Conservation (phyloP, 179 eudicot genomes). For the Nepenthes alata region DNA sequence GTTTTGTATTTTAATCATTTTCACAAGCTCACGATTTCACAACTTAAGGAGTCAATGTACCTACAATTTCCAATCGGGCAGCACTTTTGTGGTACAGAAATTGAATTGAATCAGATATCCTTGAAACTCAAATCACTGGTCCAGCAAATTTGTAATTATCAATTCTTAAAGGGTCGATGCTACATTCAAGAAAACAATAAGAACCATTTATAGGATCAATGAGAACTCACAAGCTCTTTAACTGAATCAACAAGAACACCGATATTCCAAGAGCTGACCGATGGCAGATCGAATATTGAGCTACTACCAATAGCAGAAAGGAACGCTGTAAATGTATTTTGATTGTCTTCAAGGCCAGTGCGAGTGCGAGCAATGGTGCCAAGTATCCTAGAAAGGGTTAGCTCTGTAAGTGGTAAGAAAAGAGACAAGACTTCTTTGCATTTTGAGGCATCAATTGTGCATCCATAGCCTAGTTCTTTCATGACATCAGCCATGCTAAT, state of each 20-base stretch:
- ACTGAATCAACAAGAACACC: slow-evolving; percentile 63
- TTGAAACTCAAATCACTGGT: too few relatives aligned
- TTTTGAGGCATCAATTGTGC: slow-evolving; percentile 51
- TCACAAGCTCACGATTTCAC: too few relatives aligned
- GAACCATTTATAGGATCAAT: not conserved
- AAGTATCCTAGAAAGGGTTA: slow-evolving; percentile 55
- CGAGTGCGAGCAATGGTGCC: slow-evolving; percentile 56
- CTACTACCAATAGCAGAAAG: slow-evolving; percentile 51
- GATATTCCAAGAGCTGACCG: slow-evolving; percentile 61
- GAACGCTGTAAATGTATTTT: slow-evolving; percentile 43
- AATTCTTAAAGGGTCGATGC: too few relatives aligned
- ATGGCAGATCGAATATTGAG: slow-evolving; percentile 32
- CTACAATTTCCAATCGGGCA: too few relatives aligned
- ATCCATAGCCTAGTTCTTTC: slow-evolving; percentile 81
- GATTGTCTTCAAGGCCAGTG: slow-evolving; percentile 50
- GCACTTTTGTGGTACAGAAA: too few relatives aligned
- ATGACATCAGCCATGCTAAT: slow-evolving; percentile 65
- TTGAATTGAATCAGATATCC: too few relatives aligned
- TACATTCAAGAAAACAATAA: too few relatives aligned
- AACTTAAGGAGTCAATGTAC: too few relatives aligned
- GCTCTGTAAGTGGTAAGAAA: slow-evolving; percentile 59
- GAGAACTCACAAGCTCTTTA: slow-evolving; percentile 62
- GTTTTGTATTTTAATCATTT: too few relatives aligned
- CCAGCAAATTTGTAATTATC: too few relatives aligned
- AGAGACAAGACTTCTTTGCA: slow-evolving; percentile 77